phyloP scores from a whole-genome alignment of 1,139 yeast species.

The Pichia sp. region DNA sequence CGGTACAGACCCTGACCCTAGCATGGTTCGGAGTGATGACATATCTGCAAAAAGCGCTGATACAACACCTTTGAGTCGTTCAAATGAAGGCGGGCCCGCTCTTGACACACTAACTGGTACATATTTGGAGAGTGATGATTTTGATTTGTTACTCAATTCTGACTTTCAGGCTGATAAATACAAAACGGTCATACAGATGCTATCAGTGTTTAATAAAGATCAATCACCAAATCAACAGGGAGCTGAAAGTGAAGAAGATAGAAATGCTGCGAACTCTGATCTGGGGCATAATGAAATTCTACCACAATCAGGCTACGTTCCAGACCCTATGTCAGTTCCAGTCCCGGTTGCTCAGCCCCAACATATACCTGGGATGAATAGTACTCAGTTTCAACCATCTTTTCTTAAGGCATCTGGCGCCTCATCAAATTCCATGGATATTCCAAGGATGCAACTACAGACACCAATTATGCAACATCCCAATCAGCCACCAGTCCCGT shows the following conservation, averaged over 20 bases:
- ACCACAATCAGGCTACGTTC: too few species aligned
- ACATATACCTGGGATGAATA: too few species aligned
- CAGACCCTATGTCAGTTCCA: too few species aligned
- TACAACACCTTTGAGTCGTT: background rate
- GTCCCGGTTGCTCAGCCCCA: too few species aligned
- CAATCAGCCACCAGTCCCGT: background rate
- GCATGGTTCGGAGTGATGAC: background rate
- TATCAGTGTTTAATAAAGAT: constrained; percentile 4
- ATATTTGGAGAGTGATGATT: background rate
- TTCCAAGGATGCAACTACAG: too few species aligned
- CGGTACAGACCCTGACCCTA: background rate
- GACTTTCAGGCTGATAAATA: constrained; percentile 7
- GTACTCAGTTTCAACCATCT: too few species aligned
- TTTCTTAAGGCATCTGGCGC: too few species aligned
- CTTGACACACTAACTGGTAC: background rate
- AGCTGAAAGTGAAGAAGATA: background rate
- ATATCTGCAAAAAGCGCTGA: background rate
- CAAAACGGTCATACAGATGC: constrained; percentile 2
- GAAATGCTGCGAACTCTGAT: too few species aligned
- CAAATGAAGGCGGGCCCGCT: background rate
- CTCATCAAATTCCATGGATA: too few species aligned
- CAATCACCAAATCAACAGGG: background rate
- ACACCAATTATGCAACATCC: background rate
- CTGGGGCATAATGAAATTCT: too few species aligned
- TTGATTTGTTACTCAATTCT: background rate